Evolutionary conservation across 108 stramenopile species (phyloP).

Genomic region (Pinguiococcus pyrenoidosus): DNA sequence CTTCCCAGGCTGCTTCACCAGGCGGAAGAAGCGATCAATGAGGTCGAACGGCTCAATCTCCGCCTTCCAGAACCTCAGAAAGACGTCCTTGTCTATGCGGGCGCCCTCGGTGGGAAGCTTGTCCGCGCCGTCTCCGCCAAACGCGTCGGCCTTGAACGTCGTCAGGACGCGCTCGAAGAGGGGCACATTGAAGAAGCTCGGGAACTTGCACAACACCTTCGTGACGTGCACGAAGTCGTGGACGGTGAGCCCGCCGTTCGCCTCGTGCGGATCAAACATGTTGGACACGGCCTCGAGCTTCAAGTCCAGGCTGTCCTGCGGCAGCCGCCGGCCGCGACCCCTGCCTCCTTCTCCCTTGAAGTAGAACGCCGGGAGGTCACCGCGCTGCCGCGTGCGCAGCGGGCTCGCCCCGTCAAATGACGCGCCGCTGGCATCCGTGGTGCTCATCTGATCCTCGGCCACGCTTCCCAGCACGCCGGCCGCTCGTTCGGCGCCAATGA

Average conservation of each 20-base stretch:
- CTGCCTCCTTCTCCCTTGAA: conserved; percentile 25
- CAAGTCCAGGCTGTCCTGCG: conserved; percentile 15
- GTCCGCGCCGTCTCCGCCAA: neutral
- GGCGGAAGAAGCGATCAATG: conserved; percentile 73
- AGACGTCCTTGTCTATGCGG: conserved; percentile 18
- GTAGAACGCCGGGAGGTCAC: conserved; percentile 23
- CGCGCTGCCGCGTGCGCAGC: conserved; percentile 6
- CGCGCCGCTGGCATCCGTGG: conserved; percentile 3
- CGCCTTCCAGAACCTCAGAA: conserved; percentile 61
- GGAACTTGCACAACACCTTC: conserved; percentile 74
- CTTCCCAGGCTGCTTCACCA: conserved; percentile 56
- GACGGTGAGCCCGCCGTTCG: conserved; percentile 20
- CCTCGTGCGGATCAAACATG: conserved; percentile 3
- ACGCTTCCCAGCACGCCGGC: conserved; percentile 10
- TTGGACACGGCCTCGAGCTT: conserved; percentile 10
- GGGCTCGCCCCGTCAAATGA: conserved; percentile 5
- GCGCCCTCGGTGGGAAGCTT: conserved; percentile 1
- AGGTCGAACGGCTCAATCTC: conserved; percentile 86
- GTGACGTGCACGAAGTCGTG: conserved; percentile 73
- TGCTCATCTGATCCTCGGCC: neutral
- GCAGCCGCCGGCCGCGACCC: conserved; percentile 21
- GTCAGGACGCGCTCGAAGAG: conserved; percentile 58
- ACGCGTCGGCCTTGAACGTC: neutral
- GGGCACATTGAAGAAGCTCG: conserved; percentile 77
- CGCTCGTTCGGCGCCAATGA: too few relatives aligned